Evolutionary conservation across 495 filamentous ascomycete genomes (phyloP), one percentile per base, ranked within the genome.

Genomic region (Hypoxylon intermedium): DNA sequence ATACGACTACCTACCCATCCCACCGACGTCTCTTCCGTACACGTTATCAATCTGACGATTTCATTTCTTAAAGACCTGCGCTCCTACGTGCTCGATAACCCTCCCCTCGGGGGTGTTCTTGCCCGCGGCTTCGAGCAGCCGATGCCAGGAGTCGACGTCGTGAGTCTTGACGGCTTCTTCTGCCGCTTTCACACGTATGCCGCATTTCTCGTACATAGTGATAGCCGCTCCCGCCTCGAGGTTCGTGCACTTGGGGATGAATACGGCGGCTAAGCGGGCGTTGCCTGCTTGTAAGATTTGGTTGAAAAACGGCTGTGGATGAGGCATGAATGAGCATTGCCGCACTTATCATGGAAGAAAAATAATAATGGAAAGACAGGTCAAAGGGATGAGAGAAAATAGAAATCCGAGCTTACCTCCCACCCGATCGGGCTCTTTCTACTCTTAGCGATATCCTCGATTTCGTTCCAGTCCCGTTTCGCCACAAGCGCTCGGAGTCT

Each of bases 121-220:
- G 15, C 78, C 78, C 6, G 77, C 78, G 12, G 74, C 75, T 59
- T 81, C 78, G 4, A 81, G 67, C 47, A 81, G 56, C 19, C 72
- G 79, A 16, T 47, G 60, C 76, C 77, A 77, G 2, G 85, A 76
- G 62, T 86, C 85, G 47, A 86, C 71, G 72, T 98, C 91, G 74
- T 89, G 96, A 48, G 80, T 79, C 78, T 85, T 89, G 34, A 91
- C 82, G 30, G 94, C 92, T 76, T 98, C 94, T 74, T 97, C 92
- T 12, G 87, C 95, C 9, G 95, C 94, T 77, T 92, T 91, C 18
- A 89, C 84, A 21, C 92, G 80, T 85, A 95, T 85, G 19, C 92
- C 93, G 72, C 95, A 98, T 75, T 96, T 96, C 62, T 95, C 84
- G 84, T 91, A 98, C 94, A 97, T 97, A 67, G 90, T 87, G 47